Evolutionary conservation across 1,284 basidiomycete genomes (phyloP).

Genomic region (Lentinula novae-zelandiae): DNA sequence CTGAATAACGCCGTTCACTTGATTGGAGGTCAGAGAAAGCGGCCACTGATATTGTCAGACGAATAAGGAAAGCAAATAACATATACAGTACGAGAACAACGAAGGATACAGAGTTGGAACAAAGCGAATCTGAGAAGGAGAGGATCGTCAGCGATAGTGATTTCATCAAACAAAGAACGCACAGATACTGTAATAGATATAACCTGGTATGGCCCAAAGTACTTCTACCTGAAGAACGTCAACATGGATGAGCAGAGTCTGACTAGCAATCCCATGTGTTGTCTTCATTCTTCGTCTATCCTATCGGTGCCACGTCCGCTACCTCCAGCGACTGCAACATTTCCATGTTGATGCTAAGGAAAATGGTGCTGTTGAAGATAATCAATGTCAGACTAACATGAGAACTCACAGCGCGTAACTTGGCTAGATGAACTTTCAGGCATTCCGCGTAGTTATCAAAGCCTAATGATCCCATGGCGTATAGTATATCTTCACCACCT

Average conservation of each 20-base stretch:
- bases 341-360: constrained; percentile 2
- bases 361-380: background rate
- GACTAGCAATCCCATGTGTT: background rate
- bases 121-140: too few relatives aligned
- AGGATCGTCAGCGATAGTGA: too few relatives aligned
- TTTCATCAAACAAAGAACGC: background rate
- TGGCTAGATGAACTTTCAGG: constrained; percentile 85
- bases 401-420: constrained; percentile 75
- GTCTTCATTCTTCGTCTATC: constrained; percentile 5
- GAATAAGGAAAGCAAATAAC: too few relatives aligned
- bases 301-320: background rate
- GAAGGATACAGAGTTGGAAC: too few relatives aligned
- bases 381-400: background rate
- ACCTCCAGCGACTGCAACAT: background rate
- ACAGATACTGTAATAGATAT: background rate
- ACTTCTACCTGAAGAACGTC: background rate
- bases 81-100: too few relatives aligned
- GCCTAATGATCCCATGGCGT: constrained; percentile 84
- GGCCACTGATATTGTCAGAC: too few relatives aligned
- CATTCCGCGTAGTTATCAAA: constrained; percentile 95
- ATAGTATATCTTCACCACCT: constrained; percentile 88
- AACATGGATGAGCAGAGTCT: too few relatives aligned
- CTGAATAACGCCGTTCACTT: too few relatives aligned
- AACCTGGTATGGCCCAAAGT: background rate
- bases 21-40: too few relatives aligned